A percentile compares a stretch with the other conserved stretches of the same genome.
Evolutionary conservation across 345 rosid genomes (phyloP).

Genomic region (Pugionium dolabratum): DNA sequence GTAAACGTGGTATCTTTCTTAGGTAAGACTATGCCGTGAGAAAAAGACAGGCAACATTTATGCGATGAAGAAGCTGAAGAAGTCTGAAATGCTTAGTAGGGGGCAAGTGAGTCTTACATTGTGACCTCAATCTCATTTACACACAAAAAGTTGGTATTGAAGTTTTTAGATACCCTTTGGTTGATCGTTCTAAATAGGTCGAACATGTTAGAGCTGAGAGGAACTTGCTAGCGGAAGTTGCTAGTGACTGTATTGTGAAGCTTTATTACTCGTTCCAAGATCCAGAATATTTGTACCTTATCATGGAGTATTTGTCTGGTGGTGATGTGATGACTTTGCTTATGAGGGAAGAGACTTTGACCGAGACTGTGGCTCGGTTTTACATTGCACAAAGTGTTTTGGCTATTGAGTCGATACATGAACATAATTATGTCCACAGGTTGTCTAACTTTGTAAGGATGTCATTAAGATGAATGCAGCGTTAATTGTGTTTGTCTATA

Average conservation of each 20-base stretch:
- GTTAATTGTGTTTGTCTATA: background rate
- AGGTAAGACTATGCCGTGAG: slow-evolving; percentile 89
- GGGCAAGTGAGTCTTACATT: slow-evolving; percentile 72
- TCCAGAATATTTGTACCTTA: slow-evolving; percentile 70
- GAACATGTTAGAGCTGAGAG: slow-evolving; percentile 94
- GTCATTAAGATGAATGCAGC: slow-evolving; percentile 5
- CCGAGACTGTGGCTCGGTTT: slow-evolving; percentile 88
- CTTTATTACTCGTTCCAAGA: slow-evolving; percentile 93
- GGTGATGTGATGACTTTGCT: slow-evolving; percentile 95
- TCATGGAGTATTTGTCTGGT: slow-evolving; percentile 95
- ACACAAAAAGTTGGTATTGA: background rate
- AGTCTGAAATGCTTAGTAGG: slow-evolving; percentile 96
- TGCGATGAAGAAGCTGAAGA: slow-evolving; percentile 96
- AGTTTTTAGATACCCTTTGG: slow-evolving; percentile 4
- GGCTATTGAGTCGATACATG: slow-evolving; percentile 93
- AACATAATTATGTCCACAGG: slow-evolving; percentile 92
- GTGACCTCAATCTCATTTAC: background rate
- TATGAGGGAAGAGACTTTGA: slow-evolving; percentile 92
- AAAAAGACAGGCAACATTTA: slow-evolving; percentile 75
- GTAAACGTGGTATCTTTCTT: slow-evolving; percentile 28
- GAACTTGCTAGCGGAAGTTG: slow-evolving; percentile 96
- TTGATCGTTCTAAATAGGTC: slow-evolving; percentile 51
- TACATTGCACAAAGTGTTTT: slow-evolving; percentile 85
- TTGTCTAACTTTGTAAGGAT: slow-evolving; percentile 34
- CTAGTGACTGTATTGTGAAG: slow-evolving; percentile 85